Evolutionary conservation across 1,284 basidiomycete species (phyloP), one percentile per base, ranked within the genome.

Genomic region (Malassezia japonica): DNA sequence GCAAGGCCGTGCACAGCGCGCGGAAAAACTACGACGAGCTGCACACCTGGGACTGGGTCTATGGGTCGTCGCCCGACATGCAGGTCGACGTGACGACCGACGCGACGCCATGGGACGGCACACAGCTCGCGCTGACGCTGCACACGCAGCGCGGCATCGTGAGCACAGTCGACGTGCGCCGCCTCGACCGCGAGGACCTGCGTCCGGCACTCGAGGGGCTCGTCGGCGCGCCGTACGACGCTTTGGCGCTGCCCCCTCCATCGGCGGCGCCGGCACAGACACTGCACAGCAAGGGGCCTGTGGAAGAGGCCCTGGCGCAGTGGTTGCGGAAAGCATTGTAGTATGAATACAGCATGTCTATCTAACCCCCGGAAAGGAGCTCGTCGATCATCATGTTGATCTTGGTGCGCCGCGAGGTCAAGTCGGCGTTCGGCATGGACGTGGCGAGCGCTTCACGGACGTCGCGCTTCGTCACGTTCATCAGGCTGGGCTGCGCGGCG

Each of bases 11-110:
- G 42, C 53, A 61, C 37, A 29, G 18, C 20, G 40, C 66, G 18
- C 36, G 33, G 12, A 48, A 55, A 4, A 58, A 51, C 24, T 64
- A 57, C 38, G 44, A 60, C 6, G 64, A 67, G 24, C 40, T 56
- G 16, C 67, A 91, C 85, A 83, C 79, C 33, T 96, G 92, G 94
- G 80, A 86, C 21, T 98, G 91, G 90, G 78, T 81, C 25, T 95
- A 82, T 66, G 92, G 91, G 0, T 87, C 94, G 70, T 94, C 91
- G 0, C 92, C 92, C 46, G 86, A 92, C 69, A 96, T 98, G 34
- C 18, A 23, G 4, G 44, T 47, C 9, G 6, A 24, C 8, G 39
- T 53, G 13, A 10, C 12, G 27, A 32, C 40, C 16, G 21, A 29
- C 3, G 27, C 13, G 6, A 27, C 38, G 24, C 40, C 40, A 3